These are phyloP conservation scores for Haberlea rhodopensis DNA, from an alignment of 257 asterid species.

Conservation along the genomic window DNA sequence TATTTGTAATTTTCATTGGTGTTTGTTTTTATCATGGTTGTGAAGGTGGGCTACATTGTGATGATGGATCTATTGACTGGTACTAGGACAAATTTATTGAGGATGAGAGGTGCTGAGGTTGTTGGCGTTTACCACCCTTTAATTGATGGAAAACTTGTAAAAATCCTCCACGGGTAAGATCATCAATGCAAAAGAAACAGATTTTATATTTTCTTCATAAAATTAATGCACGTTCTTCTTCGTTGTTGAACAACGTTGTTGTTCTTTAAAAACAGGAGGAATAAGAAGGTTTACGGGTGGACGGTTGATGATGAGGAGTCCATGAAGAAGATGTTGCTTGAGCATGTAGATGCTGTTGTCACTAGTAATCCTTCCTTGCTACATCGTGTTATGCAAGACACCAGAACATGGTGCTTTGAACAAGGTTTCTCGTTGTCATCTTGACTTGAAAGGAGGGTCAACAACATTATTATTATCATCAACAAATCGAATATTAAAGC, in stretches of 20 bases:
- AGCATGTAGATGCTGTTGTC: slow-evolving; percentile 75
- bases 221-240: background rate
- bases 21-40: slow-evolving; percentile 22
- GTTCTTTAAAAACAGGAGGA: slow-evolving; percentile 50
- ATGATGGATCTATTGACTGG: slow-evolving; percentile 73
- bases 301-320: slow-evolving; percentile 75
- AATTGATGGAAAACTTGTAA: slow-evolving; percentile 68
- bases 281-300: slow-evolving; percentile 88
- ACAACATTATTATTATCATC: no score
- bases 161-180: slow-evolving; percentile 69
- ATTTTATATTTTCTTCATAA: background rate
- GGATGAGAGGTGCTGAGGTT: slow-evolving; percentile 78
- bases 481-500: background rate
- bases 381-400: slow-evolving; percentile 67
- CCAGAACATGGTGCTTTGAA: slow-evolving; percentile 55
- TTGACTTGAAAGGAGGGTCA: background rate
- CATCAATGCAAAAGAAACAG: background rate
- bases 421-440: slow-evolving; percentile 57
- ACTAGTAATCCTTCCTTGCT: slow-evolving; percentile 77
- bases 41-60: slow-evolving; percentile 92
- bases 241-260: background rate
- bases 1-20: slow-evolving; percentile 12
- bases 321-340: slow-evolving; percentile 66
- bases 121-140: slow-evolving; percentile 92
- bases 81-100: slow-evolving; percentile 52